These are phyloP conservation scores for Arachnopeziza araneosa DNA, from an alignment of 2,329 filamentous ascomycete species.

Conservation along the genomic window DNA sequence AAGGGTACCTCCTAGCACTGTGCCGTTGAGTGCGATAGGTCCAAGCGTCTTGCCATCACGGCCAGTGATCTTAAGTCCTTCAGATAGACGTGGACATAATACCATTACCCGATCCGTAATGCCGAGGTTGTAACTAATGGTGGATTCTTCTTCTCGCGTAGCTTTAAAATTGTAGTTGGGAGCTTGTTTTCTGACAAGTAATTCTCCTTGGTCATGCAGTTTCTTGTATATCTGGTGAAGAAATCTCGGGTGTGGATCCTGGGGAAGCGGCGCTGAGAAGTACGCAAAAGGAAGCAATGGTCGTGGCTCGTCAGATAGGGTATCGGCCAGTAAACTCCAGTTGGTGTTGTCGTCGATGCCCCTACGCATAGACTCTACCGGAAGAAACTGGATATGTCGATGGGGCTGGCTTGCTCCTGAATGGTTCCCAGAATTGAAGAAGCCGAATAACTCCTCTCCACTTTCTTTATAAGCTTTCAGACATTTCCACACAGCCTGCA, in stretches of 20 bases:
- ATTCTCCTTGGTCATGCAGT: conserved; percentile 22
- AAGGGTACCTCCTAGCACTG: conserved; percentile 57
- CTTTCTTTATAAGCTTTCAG: conserved; percentile 46
- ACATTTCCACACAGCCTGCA: conserved; percentile 57
- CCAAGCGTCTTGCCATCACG: conserved; percentile 21
- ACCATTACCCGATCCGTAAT: conserved; percentile 50
- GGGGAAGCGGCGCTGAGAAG: conserved; percentile 21
- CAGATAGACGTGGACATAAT: conserved; percentile 48
- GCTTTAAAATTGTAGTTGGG: neutral
- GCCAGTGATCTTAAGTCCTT: conserved; percentile 37
- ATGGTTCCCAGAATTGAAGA: conserved; percentile 56
- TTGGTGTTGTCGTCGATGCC: conserved; percentile 31
- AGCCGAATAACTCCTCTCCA: conserved; percentile 31
- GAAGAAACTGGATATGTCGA: conserved; percentile 66
- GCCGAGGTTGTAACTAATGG: conserved; percentile 60
- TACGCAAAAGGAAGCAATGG: conserved; percentile 28
- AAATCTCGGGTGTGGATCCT: conserved; percentile 12
- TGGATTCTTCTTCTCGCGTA: conserved; percentile 26
- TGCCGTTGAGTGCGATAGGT: conserved; percentile 49
- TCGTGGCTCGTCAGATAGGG: conserved; percentile 22
- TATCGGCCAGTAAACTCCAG: conserved; percentile 49
- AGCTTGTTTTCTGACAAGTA: neutral
- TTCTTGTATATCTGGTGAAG: conserved; percentile 22
- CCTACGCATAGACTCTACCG: conserved; percentile 56
- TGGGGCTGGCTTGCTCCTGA: conserved; percentile 70